Evolutionary conservation across 768 basidiomycete genomes (phyloP).

Genomic region (Lactarius quietus): DNA sequence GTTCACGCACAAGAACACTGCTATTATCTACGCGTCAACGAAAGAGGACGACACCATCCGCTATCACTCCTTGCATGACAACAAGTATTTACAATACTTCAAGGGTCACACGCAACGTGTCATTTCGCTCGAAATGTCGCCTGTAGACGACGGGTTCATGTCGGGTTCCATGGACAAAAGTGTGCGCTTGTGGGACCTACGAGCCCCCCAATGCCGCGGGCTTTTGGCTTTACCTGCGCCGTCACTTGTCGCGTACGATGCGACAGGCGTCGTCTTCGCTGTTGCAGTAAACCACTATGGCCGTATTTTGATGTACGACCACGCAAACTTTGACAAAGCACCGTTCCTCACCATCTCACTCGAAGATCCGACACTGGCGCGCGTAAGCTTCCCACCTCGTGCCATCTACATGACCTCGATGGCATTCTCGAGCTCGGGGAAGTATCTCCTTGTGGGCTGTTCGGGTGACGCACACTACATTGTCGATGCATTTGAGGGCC

Average conservation of each 20-base stretch:
- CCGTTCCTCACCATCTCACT: constrained; percentile 85
- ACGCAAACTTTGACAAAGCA: constrained; percentile 82
- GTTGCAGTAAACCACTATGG: constrained; percentile 81
- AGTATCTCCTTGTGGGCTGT: constrained; percentile 88
- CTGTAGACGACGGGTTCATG: constrained; percentile 93
- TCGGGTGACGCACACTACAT: constrained; percentile 92
- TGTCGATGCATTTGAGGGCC: constrained; percentile 85
- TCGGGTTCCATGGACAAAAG: constrained; percentile 93
- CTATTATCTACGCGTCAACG: constrained; percentile 87
- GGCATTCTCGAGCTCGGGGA: constrained; percentile 86
- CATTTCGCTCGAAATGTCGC: constrained; percentile 86
- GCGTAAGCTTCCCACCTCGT: constrained; percentile 81
- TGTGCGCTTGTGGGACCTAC: constrained; percentile 94
- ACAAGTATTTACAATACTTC: constrained; percentile 95
- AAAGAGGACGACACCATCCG: constrained; percentile 94
- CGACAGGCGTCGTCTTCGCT: constrained; percentile 79
- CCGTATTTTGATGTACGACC: constrained; percentile 82
- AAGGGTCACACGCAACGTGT: constrained; percentile 90
- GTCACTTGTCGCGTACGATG: constrained; percentile 82
- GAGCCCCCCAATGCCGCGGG: constrained; percentile 73
- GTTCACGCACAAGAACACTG: constrained; percentile 87
- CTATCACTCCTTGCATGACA: constrained; percentile 94
- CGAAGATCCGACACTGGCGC: constrained; percentile 71
- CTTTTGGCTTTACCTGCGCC: constrained; percentile 68
- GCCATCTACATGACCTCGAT: constrained; percentile 89